Conservation (phyloP, 805 yeast genomes). For the Nakazawaea peltata region DNA sequence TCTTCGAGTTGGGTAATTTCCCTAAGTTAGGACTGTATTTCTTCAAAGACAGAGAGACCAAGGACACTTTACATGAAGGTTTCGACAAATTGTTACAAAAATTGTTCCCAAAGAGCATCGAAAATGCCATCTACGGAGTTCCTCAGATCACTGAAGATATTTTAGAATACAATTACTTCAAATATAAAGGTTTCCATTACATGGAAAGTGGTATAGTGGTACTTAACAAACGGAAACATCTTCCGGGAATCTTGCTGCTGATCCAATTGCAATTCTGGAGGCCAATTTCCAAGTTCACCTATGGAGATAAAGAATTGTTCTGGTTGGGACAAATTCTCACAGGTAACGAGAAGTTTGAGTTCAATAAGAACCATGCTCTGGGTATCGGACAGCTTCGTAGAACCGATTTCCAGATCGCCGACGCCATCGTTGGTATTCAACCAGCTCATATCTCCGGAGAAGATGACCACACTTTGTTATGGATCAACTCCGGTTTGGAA, state of each 20-base stretch:
- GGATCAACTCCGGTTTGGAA: slow-evolving; percentile 67
- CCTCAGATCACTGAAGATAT: slow-evolving; percentile 28
- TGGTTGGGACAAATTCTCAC: slow-evolving; percentile 60
- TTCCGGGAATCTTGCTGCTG: slow-evolving; percentile 38
- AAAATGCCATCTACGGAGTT: slow-evolving; percentile 4
- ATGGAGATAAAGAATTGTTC: slow-evolving; percentile 76
- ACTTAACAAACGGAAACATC: slow-evolving; percentile 40
- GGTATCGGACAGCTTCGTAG: slow-evolving; percentile 41
- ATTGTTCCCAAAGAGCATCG: slow-evolving; percentile 28
- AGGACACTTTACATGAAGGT: slow-evolving; percentile 22
- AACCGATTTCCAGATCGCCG: slow-evolving; percentile 3
- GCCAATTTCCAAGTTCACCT: slow-evolving; percentile 41
- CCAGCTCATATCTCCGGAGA: slow-evolving; percentile 49
- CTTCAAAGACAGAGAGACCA: slow-evolving; percentile 41
- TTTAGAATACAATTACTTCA: slow-evolving; percentile 31
- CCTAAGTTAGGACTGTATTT: slow-evolving; percentile 30
- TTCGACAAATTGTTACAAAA: slow-evolving; percentile 34
- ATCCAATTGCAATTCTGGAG: slow-evolving; percentile 33
- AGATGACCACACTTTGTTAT: slow-evolving; percentile 41
- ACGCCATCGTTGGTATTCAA: slow-evolving; percentile 22
- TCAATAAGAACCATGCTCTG: slow-evolving; percentile 47
- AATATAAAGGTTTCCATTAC: slow-evolving; percentile 30
- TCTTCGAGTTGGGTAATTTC: slow-evolving; percentile 29
- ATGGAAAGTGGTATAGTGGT: slow-evolving; percentile 43
- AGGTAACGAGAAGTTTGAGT: slow-evolving; percentile 45